phyloP scores from a whole-genome alignment of 164 flowering plant species.

The grape (Vitis vinifera) region DNA sequence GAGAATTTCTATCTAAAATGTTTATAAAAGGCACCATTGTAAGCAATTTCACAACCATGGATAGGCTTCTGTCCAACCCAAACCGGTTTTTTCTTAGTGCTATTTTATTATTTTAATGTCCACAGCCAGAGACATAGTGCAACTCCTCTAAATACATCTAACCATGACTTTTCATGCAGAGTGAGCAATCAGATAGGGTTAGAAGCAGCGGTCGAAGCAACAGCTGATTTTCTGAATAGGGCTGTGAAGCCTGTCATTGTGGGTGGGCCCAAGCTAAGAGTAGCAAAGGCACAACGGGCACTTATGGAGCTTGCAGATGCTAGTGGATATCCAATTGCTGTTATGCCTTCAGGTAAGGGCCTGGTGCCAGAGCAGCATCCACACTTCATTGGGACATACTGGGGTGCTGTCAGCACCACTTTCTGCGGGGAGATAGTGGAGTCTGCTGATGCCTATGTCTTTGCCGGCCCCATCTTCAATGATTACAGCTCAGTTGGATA shows the following conservation, averaged over 20 bases:
- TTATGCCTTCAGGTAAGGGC: slow-evolving; percentile 78
- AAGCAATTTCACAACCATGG: too few species aligned
- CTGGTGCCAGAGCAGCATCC: slow-evolving; percentile 68
- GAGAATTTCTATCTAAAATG: too few species aligned
- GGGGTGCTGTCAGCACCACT: slow-evolving; percentile 75
- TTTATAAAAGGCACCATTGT: too few species aligned
- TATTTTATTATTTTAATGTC: not conserved
- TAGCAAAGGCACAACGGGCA: slow-evolving; percentile 53
- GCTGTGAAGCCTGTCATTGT: slow-evolving; percentile 73
- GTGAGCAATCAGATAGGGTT: slow-evolving; percentile 58
- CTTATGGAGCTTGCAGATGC: slow-evolving; percentile 61
- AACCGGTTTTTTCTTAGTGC: not conserved
- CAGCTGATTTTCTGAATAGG: slow-evolving; percentile 57
- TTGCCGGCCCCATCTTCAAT: slow-evolving; percentile 72
- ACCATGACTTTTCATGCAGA: slow-evolving; percentile 36
- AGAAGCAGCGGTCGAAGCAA: slow-evolving; percentile 74
- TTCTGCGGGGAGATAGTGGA: slow-evolving; percentile 76
- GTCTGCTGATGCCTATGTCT: slow-evolving; percentile 78
- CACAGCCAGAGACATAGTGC: not conserved
- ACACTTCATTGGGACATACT: slow-evolving; percentile 74
- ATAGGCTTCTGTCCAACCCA: too few species aligned
- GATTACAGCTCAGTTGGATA: slow-evolving; percentile 81
- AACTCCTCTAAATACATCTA: not conserved
- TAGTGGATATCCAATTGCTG: slow-evolving; percentile 63
- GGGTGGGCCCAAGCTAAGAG: slow-evolving; percentile 68